Conservation (phyloP, 2,329 filamentous ascomycete genomes). For the Pyricularia grisea region DNA sequence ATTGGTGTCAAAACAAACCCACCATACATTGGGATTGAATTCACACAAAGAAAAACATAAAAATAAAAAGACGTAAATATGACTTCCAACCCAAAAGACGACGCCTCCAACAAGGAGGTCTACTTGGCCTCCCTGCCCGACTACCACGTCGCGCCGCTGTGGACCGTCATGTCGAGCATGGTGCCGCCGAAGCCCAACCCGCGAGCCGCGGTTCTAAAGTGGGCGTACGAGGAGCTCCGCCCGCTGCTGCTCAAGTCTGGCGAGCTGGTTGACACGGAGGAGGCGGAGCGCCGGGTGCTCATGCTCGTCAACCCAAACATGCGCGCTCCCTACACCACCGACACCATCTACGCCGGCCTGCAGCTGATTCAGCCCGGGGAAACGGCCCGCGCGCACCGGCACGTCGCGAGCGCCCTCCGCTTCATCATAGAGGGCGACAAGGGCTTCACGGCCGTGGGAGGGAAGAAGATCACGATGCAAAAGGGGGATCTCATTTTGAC, state of each 20-base stretch:
- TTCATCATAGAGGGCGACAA: constrained; percentile 47
- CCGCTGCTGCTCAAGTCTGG: constrained; percentile 16
- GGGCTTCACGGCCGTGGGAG: constrained; percentile 49
- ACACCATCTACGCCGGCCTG: constrained; percentile 47
- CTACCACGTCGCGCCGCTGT: constrained; percentile 2
- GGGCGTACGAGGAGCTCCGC: constrained; percentile 15
- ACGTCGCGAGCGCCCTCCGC: constrained; percentile 45
- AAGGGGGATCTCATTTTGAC: constrained; percentile 48
- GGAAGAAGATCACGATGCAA: constrained; percentile 38
- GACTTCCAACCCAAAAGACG: background rate
- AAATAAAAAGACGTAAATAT: background rate
- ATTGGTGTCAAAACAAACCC: background rate
- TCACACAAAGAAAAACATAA: background rate
- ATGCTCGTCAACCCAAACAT: constrained; percentile 19
- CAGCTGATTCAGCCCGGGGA: constrained; percentile 48
- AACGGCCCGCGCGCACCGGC: constrained; percentile 43
- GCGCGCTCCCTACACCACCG: constrained; percentile 40
- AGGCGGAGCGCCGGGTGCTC: constrained; percentile 19
- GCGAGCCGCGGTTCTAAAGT: constrained; percentile 5
- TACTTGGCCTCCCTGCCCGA: constrained; percentile 2
- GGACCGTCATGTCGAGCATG: constrained; percentile 6
- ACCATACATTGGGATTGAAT: background rate
- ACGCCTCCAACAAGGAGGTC: background rate
- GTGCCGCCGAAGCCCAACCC: constrained; percentile 5
- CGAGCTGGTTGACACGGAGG: constrained; percentile 14